Evolutionary conservation across 441 rosid genomes (phyloP).

Genomic region (Corymbia citriodora): DNA sequence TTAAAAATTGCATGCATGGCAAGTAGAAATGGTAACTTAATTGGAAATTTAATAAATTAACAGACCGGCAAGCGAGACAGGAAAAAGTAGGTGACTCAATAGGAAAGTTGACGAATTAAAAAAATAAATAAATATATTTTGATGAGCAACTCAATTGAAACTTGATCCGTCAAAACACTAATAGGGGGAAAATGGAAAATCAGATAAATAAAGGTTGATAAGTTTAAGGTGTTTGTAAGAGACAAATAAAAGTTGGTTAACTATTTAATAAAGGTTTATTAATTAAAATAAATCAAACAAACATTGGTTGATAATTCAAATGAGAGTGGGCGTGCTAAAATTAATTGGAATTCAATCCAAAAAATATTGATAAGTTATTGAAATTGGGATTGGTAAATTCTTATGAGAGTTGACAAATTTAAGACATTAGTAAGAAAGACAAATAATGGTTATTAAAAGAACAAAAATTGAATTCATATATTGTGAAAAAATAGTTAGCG

Average conservation of each 20-base stretch:
- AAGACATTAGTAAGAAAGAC: not conserved
- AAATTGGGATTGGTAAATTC: not conserved
- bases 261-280: not conserved
- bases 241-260: not conserved
- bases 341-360: not conserved
- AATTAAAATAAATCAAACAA: not conserved
- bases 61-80: too few species aligned
- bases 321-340: not conserved
- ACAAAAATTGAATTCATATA: not conserved
- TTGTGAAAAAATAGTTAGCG: not conserved
- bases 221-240: not conserved
- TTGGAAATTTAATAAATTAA: not conserved
- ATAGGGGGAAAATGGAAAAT: not conserved
- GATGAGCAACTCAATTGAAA: not conserved
- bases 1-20: not conserved
- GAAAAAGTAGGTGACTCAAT: not conserved
- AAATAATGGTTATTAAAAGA: not conserved
- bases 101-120: fast-evolving
- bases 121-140: too few species aligned
- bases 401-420: not conserved
- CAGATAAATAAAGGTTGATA: not conserved
- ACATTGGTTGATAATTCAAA: not conserved
- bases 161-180: not conserved
- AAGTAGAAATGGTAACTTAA: too few species aligned
- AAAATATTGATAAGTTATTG: not conserved